A percentile compares a stretch with the other conserved stretches of the same genome.
phyloP scores from a whole-genome alignment of 75 land plant genomes.

The Ceratopteris richardii region DNA sequence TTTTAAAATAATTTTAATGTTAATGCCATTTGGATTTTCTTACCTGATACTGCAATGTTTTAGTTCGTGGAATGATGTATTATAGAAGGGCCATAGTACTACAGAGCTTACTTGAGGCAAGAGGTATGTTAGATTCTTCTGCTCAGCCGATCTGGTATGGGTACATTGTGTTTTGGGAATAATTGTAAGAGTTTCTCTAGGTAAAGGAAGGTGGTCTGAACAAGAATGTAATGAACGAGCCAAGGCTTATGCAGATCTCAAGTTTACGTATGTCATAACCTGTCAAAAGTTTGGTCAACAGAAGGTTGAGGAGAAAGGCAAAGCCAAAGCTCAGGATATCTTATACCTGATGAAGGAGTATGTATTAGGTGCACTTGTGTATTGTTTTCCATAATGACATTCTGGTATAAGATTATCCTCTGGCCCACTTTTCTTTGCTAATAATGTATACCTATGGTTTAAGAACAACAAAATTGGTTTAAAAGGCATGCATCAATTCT shows the following conservation, averaged over 20 bases:
- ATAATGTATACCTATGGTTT: too few species aligned
- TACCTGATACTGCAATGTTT: too few species aligned
- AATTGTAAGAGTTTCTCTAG: neutral
- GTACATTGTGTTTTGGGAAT: neutral
- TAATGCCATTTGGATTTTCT: too few species aligned
- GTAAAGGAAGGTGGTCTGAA: too few species aligned
- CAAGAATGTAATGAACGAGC: conserved; percentile 49
- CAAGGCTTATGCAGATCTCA: conserved; percentile 79
- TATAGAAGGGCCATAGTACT: conserved; percentile 87
- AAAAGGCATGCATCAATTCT: too few species aligned
- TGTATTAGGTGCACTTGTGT: neutral
- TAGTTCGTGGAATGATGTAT: conserved; percentile 99
- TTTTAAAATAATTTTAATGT: too few species aligned
- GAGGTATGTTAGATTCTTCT: conserved; percentile 17
- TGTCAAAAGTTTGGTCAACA: conserved; percentile 98
- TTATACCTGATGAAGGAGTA: conserved; percentile 69
- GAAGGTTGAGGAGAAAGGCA: conserved; percentile 52
- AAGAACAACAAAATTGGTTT: too few species aligned
- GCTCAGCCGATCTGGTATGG: neutral
- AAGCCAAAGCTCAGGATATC: conserved; percentile 74
- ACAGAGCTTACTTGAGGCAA: conserved; percentile 58
- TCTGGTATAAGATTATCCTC: neutral
- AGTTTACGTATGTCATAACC: conserved; percentile 91
- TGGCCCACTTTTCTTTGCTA: too few species aligned
- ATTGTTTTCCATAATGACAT: neutral